phyloP scores from a whole-genome alignment of 1,284 basidiomycete genomes.

The Flammula alnicola region DNA sequence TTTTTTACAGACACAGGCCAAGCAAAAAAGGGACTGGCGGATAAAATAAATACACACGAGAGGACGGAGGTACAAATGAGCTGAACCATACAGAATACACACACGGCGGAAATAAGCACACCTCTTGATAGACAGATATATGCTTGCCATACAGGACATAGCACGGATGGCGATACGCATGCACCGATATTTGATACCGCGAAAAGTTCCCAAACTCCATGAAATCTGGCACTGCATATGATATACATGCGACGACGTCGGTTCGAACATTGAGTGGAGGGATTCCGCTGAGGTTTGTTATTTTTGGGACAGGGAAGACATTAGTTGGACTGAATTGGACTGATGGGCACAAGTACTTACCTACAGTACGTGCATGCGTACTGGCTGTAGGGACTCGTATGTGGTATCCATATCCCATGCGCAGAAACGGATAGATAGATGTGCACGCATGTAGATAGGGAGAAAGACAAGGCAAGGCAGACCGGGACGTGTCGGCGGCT shows the following conservation, averaged over 20 bases:
- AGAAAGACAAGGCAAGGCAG: not conserved
- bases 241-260: not conserved
- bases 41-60: not conserved
- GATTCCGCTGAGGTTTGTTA: not conserved
- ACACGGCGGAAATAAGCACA: slow-evolving; percentile 5
- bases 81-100: not conserved
- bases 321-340: not conserved
- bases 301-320: not conserved
- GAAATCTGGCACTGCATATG: not conserved
- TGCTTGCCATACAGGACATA: too few relatives aligned
- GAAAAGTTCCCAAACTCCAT: slow-evolving; percentile 1
- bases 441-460: not conserved
- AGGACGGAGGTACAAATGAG: not conserved
- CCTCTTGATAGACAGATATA: too few relatives aligned
- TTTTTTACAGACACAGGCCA: too few relatives aligned
- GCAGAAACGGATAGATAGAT: too few relatives aligned
- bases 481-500: not conserved
- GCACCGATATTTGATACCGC: not conserved
- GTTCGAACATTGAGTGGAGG: not conserved
- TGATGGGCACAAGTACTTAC: not conserved
- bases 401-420: too few relatives aligned
- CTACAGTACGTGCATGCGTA: too few relatives aligned
- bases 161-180: too few relatives aligned
- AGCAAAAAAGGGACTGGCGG: not conserved
- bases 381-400: too few relatives aligned